Conservation (phyloP, 1,139 yeast genomes). For the Pichia sp. region DNA sequence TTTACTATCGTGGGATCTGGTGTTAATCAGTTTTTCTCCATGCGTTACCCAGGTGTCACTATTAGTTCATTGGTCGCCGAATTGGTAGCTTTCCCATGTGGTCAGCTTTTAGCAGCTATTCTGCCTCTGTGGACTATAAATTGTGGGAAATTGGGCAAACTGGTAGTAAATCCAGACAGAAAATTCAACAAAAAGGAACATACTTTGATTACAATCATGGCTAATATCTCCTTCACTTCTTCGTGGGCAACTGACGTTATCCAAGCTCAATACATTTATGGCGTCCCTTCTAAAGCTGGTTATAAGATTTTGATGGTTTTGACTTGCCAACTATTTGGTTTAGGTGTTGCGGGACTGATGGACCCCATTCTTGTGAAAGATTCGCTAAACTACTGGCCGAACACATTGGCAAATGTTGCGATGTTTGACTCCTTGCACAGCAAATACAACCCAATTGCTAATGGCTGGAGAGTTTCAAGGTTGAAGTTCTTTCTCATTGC, state of each 20-base stretch:
- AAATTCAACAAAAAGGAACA: conserved; percentile 5
- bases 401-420: conserved; percentile 51
- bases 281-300: conserved; percentile 31
- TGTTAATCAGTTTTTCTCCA: conserved; percentile 6
- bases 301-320: conserved; percentile 48
- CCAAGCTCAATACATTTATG: conserved; percentile 4
- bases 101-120: conserved; percentile 4
- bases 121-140: conserved; percentile 2
- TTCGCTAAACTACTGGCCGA: conserved; percentile 44
- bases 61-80: conserved; percentile 4
- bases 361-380: conserved; percentile 41
- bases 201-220: conserved; percentile 5
- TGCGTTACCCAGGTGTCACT: conserved; percentile 7
- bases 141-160: conserved; percentile 3
- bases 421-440: conserved; percentile 32
- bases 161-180: conserved; percentile 5
- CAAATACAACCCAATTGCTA: conserved; percentile 33
- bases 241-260: conserved; percentile 6
- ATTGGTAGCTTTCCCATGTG: conserved; percentile 3
- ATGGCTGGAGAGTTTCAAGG: conserved; percentile 51
- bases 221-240: conserved; percentile 5
- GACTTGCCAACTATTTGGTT: conserved; percentile 55
- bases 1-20: conserved; percentile 6
- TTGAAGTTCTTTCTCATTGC: conserved; percentile 45
- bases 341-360: conserved; percentile 60